Percentiles rank a stretch among this genome's conserved stretches.
phyloP scores from a whole-genome alignment of 768 basidiomycete species.

The Tylopilus vinaceipallidus region DNA sequence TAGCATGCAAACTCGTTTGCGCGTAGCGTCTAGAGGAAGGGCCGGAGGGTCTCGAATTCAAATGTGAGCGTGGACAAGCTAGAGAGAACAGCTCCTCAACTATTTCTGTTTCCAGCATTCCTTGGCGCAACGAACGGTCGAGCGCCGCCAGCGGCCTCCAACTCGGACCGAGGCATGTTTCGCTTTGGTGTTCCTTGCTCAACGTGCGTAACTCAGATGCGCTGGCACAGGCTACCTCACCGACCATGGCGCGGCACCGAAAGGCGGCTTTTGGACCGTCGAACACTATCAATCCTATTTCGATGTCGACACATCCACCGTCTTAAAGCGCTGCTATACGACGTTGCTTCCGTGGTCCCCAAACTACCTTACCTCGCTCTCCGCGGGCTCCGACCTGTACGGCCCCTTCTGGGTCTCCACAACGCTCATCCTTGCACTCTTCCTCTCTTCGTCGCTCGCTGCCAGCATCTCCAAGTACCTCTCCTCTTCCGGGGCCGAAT shows the following conservation, averaged over 20 bases:
- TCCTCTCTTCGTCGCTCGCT: slow-evolving; percentile 90
- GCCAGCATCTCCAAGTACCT: slow-evolving; percentile 88
- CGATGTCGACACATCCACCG: slow-evolving; percentile 81
- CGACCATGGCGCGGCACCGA: slow-evolving; percentile 46
- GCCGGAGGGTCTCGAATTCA: slow-evolving; percentile 68
- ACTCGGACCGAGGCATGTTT: slow-evolving; percentile 50
- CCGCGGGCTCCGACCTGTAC: slow-evolving; percentile 60
- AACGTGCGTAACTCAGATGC: neutral
- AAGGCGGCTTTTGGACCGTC: slow-evolving; percentile 71
- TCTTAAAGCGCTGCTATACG: slow-evolving; percentile 70
- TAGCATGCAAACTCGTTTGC: neutral
- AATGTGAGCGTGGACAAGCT: slow-evolving; percentile 44
- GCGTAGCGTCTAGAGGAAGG: slow-evolving; percentile 60
- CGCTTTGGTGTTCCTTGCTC: neutral
- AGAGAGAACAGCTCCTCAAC: neutral
- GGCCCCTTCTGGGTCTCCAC: slow-evolving; percentile 98
- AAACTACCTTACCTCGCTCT: slow-evolving; percentile 61
- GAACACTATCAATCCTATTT: slow-evolving; percentile 90
- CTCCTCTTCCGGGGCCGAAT: slow-evolving; percentile 51
- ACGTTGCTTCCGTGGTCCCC: slow-evolving; percentile 74
- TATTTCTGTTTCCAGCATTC: slow-evolving; percentile 44
- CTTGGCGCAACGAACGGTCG: slow-evolving; percentile 37
- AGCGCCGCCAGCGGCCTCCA: slow-evolving; percentile 30
- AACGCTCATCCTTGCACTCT: slow-evolving; percentile 89
- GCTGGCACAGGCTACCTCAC: slow-evolving; percentile 56